Percentiles rank a stretch among this genome's conserved stretches.
phyloP scores from a whole-genome alignment of 2,329 filamentous ascomycete species.

The Apiospora koreana region DNA sequence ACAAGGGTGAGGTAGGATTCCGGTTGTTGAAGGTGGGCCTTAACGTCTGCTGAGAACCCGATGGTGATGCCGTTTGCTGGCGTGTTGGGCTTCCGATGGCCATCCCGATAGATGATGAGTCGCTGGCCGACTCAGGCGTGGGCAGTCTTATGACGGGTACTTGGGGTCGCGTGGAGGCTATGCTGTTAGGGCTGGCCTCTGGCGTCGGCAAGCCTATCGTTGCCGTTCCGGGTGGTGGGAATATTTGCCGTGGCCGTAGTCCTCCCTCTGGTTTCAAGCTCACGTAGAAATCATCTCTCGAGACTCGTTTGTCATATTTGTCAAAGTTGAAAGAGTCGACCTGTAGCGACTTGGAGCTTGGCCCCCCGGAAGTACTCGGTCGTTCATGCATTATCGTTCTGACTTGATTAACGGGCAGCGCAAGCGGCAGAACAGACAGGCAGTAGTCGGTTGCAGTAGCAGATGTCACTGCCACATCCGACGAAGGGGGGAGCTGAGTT shows the following conservation, averaged over 20 bases:
- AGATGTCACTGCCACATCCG: slow-evolving; percentile 21
- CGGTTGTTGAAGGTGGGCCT: slow-evolving; percentile 19
- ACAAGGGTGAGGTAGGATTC: slow-evolving; percentile 22
- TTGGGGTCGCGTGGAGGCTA: slow-evolving; percentile 28
- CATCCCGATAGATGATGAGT: slow-evolving; percentile 63
- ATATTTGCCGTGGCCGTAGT: not conserved
- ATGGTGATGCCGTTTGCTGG: not conserved
- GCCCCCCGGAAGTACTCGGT: slow-evolving; percentile 44
- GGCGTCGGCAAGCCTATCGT: slow-evolving; percentile 41
- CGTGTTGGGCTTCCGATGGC: slow-evolving; percentile 56
- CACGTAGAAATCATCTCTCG: slow-evolving; percentile 45
- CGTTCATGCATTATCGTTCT: slow-evolving; percentile 35
- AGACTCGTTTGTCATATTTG: slow-evolving; percentile 44
- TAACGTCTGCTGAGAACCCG: slow-evolving; percentile 15
- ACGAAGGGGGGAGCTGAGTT: slow-evolving; percentile 18
- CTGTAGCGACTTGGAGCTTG: slow-evolving; percentile 29
- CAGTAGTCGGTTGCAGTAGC: slow-evolving; percentile 27
- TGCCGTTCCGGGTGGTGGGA: slow-evolving; percentile 17
- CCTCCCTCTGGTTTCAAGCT: slow-evolving; percentile 27
- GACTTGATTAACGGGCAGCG: not conserved
- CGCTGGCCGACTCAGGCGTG: slow-evolving; percentile 45
- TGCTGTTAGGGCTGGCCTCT: slow-evolving; percentile 39
- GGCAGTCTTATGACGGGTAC: slow-evolving; percentile 38
- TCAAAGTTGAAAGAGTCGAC: slow-evolving; percentile 25
- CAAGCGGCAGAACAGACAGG: slow-evolving; percentile 11